phyloP scores from a whole-genome alignment of 306 rosid genomes.

The Acacia melanoxylon region DNA sequence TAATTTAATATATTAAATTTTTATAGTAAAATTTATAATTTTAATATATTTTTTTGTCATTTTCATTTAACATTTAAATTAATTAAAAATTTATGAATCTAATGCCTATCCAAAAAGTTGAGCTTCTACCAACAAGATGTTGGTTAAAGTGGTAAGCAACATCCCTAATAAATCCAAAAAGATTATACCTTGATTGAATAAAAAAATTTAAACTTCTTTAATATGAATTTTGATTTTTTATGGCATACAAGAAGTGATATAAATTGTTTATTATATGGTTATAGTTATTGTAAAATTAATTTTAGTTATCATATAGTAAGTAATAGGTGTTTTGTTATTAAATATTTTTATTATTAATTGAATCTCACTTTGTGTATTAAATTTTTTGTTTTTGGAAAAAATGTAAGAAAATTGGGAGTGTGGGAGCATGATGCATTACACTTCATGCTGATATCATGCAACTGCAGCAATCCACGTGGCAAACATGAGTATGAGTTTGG shows the following conservation, averaged over 20 bases:
- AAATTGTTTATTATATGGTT: background rate
- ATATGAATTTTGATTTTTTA: background rate
- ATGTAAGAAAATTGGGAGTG: constrained; percentile 3
- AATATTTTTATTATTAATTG: background rate
- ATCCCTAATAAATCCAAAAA: no score
- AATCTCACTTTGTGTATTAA: background rate
- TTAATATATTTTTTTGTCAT: background rate
- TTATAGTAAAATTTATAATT: background rate
- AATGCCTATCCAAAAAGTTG: background rate
- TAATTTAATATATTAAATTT: background rate
- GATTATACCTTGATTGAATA: no score
- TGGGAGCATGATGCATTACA: constrained; percentile 55
- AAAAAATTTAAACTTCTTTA: background rate
- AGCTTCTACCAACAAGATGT: no score
- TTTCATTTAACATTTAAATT: background rate
- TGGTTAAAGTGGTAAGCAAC: no score
- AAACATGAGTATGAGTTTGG: constrained; percentile 62
- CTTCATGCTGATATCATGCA: constrained; percentile 85
- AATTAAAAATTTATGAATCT: background rate
- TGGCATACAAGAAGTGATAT: background rate
- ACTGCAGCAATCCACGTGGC: constrained; percentile 60
- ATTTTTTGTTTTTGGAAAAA: background rate
- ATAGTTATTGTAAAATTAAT: background rate
- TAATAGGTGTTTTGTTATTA: background rate
- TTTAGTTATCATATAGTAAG: background rate